Evolutionary conservation across 495 filamentous ascomycete species (phyloP).

Genomic region (Podospora didyma): DNA sequence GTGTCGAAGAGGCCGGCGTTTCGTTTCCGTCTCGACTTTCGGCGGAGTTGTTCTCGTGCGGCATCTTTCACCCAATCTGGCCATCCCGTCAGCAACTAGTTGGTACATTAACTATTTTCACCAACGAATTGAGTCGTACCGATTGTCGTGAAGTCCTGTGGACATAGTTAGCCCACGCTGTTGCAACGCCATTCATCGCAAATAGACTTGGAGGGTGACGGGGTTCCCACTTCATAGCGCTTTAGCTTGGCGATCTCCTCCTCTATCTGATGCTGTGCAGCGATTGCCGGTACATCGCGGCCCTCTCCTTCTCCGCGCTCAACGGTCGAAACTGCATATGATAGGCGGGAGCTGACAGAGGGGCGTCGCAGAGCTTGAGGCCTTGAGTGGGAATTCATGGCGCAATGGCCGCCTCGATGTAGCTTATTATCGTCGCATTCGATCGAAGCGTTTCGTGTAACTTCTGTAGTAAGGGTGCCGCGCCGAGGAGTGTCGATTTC

Average conservation of each 20-base stretch:
- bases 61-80: constrained; percentile 97
- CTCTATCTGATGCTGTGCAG: constrained; percentile 61
- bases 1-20: constrained; percentile 72
- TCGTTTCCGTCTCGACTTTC: constrained; percentile 69
- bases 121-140: constrained; percentile 34
- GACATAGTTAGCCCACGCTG: constrained; percentile 4
- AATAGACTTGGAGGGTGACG: background rate
- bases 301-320: constrained; percentile 52
- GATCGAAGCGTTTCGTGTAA: too few species aligned
- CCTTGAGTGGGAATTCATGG: constrained; percentile 32
- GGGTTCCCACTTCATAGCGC: constrained; percentile 70
- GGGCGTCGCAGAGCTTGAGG: constrained; percentile 46
- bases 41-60: constrained; percentile 78
- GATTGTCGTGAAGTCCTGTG: constrained; percentile 83
- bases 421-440: constrained; percentile 20
- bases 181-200: background rate
- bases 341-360: constrained; percentile 67
- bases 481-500: too few species aligned
- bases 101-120: background rate
- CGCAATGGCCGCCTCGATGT: constrained; percentile 23
- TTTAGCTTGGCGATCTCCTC: constrained; percentile 98
- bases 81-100: constrained; percentile 8
- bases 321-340: constrained; percentile 60
- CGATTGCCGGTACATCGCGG: constrained; percentile 31
- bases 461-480: too few species aligned